phyloP scores from a whole-genome alignment of 495 filamentous ascomycete genomes.

The Penicillium coprophilum region DNA sequence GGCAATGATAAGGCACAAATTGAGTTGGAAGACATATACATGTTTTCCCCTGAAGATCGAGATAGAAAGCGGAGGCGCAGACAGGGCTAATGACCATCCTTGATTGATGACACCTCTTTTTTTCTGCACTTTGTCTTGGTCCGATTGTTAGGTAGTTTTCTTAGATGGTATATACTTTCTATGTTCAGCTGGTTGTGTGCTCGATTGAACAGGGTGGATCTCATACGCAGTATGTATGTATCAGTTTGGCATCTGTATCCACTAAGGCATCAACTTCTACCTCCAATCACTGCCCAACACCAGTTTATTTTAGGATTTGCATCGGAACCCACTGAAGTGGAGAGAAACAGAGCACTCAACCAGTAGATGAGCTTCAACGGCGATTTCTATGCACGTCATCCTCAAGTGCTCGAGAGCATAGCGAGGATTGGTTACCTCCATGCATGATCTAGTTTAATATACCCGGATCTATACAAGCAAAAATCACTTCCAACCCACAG shows the following conservation, averaged over 20 bases:
- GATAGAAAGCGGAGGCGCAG: constrained; percentile 18
- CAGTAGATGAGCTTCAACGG: not conserved
- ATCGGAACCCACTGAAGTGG: not conserved
- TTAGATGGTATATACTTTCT: constrained; percentile 21
- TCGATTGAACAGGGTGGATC: not conserved
- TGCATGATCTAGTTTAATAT: not conserved
- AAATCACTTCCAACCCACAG: not conserved
- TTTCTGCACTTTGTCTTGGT: constrained; percentile 13
- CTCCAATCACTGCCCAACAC: not conserved
- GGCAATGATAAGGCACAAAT: not conserved
- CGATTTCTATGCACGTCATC: constrained; percentile 4
- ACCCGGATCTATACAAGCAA: not conserved
- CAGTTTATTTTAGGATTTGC: not conserved
- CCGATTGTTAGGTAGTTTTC: constrained; percentile 14
- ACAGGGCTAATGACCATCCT: constrained; percentile 26
- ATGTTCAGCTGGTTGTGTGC: not conserved
- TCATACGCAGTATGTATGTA: not conserved
- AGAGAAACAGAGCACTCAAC: not conserved
- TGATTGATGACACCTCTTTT: constrained; percentile 20
- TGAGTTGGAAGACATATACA: not conserved
- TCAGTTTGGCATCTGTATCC: not conserved
- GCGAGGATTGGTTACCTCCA: not conserved
- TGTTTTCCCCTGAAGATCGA: constrained; percentile 11
- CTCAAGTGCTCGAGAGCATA: not conserved
- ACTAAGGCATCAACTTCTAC: not conserved